Evolutionary conservation across 2,329 filamentous ascomycete species (phyloP), one percentile per base, ranked within the genome.

Genomic region (Pseudonectria buxi): DNA sequence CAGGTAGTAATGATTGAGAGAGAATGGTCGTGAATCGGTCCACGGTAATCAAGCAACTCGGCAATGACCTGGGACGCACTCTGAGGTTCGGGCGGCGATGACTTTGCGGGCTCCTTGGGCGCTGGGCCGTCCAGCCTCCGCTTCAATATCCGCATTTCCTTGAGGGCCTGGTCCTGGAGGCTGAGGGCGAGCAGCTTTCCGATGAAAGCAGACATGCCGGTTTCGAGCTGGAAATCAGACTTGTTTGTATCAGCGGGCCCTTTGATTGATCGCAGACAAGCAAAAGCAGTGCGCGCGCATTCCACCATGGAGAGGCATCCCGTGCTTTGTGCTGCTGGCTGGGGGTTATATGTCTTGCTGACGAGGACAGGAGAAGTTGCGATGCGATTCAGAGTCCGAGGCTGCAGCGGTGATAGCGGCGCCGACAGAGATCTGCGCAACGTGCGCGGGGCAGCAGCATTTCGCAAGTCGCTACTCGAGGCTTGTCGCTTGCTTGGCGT

Each of bases 171-270:
- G n/a, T 78, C 74, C 30, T 83, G 74, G 33, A 88, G 57, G 1
- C 76, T 75, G 31, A 86, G 64, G 0, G 67, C 64, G 11, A 87
- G 62, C 1, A 89, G 64, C 53, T 80, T 86, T 26, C 74, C 74
- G 26, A 82, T 61, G 35, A 89, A 69, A 0, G 80, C 77, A 12
- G 82, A 74, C 69, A 86, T 83, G 35, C 83, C 85, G 40, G 69
- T 78, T 54, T 89, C 85, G 4, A 89, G 58, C 52, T 89, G 83
- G 26, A 84, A 62, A 29, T 74, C 70, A 2, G 76, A 71, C n/a
- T 80, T 63, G 9, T 71, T 61, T 9, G 77, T 61, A 7, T 71
- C 67, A 6, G 72, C 62, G 1, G 71, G 62, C 16, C 71, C 65
- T 33, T 83, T 74, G 15, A 78, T 51, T 18, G 70, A 67, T 32